These are phyloP conservation scores for Amesomyces nigricolor DNA, from an alignment of 2,329 filamentous ascomycete genomes.

Conservation along the genomic window DNA sequence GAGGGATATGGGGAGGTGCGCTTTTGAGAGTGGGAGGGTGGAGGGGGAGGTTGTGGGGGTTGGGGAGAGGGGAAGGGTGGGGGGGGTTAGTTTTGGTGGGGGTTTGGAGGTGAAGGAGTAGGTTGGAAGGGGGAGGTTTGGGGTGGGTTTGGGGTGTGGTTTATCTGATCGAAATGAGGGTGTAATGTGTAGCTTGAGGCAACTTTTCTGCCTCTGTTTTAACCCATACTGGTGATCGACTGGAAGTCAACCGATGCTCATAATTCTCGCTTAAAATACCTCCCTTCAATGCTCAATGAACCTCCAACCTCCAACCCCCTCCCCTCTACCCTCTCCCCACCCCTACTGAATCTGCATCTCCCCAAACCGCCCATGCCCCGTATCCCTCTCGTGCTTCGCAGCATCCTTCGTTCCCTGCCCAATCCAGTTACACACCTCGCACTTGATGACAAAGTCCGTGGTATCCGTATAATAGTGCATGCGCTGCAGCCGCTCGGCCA, in stretches of 20 bases:
- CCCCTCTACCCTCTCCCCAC: too few relatives aligned
- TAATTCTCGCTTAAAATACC: background rate
- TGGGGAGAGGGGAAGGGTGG: conserved; percentile 36
- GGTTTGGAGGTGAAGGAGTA: conserved; percentile 44
- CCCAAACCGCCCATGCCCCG: conserved; percentile 48
- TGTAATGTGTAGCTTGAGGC: too few relatives aligned
- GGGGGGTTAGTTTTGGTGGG: conserved; percentile 45
- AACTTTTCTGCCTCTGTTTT: too few relatives aligned
- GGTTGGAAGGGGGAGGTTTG: background rate
- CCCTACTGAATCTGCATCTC: conserved; percentile 30
- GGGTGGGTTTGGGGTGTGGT: too few relatives aligned
- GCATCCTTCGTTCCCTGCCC: conserved; percentile 61
- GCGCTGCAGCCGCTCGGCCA: conserved; percentile 60
- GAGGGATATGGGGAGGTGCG: conserved; percentile 66
- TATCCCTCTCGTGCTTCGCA: conserved; percentile 52
- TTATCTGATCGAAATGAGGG: too few relatives aligned
- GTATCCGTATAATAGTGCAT: conserved; percentile 88
- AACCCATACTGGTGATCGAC: too few relatives aligned
- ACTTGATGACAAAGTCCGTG: conserved; percentile 69
- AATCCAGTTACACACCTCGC: conserved; percentile 65
- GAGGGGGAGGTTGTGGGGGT: conserved; percentile 39
- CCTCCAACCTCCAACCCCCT: too few relatives aligned
- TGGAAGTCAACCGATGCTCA: background rate
- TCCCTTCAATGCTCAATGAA: background rate
- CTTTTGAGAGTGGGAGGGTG: conserved; percentile 48